Conservation (phyloP, 2,329 filamentous ascomycete genomes). For the Phialophora macrospora region DNA sequence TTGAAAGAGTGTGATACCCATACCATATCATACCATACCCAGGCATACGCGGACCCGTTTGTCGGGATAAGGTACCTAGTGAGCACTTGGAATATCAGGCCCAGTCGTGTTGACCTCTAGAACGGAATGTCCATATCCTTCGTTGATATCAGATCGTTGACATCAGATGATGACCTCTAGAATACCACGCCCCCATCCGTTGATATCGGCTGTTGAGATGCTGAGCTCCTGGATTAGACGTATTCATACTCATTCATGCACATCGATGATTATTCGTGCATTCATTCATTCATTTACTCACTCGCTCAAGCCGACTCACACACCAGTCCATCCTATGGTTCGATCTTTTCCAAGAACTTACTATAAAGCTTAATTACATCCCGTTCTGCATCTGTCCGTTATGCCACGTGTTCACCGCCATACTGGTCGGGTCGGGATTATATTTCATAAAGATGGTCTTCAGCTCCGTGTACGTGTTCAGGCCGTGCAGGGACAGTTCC, state of each 20-base stretch:
- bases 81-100: too few species aligned
- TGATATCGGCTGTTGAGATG: too few species aligned
- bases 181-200: neutral
- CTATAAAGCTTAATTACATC: neutral
- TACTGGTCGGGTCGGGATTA: conserved; percentile 11
- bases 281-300: neutral
- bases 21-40: too few species aligned
- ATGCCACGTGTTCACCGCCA: conserved; percentile 18
- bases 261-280: neutral
- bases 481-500: conserved; percentile 49
- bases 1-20: neutral
- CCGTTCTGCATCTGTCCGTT: conserved; percentile 3
- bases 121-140: too few species aligned
- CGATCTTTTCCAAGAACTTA: neutral
- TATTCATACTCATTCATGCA: neutral
- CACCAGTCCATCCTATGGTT: neutral
- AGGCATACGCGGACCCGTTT: neutral
- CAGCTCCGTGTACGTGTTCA: conserved; percentile 47
- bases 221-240: neutral
- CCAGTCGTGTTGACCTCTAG: too few species aligned
- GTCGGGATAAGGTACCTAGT: too few species aligned
- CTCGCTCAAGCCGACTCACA: too few species aligned
- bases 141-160: too few species aligned
- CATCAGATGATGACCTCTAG: too few species aligned
- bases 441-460: conserved; percentile 48